Evolutionary conservation across 1,284 basidiomycete genomes (phyloP), one percentile per base, ranked within the genome.

Genomic region (Somion occarium): DNA sequence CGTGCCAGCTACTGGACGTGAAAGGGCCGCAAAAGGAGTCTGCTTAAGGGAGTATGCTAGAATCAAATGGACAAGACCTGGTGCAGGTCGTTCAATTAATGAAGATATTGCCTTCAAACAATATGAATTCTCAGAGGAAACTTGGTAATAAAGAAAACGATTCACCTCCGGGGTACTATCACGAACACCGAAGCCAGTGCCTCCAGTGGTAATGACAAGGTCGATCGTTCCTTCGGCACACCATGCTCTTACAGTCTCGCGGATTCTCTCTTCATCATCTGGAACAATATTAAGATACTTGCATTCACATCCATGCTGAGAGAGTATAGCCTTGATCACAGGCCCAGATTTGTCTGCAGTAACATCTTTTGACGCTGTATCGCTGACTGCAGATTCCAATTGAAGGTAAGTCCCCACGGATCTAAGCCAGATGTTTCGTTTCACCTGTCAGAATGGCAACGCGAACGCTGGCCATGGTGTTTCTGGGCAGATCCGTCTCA

Each of bases 81-180:
- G 72, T 1, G 91, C 90, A 43, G 81, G 75, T 3, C 88, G 82
- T 53, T 88, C 82, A 27, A 94, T 77, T 18, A 94, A 69, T 0
- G 84, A 79, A 11, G 72, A 67, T 44, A 94, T 74, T 0, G 90
- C 88, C 88, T 90, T 3, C 18, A 49, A 37, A n/a, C 42, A 12
- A 46, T 38, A 42, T 43, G 44, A 48, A 47, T 38, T 20, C 47
- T 23, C 37, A 59, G 44, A 15, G 23, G 25, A 19, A 13, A n/a
- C 22, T 37, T 18, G 24, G n/a, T n/a, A 38, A 52, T 38, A 22
- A 5, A 19, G 11, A 39, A 19, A 22, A 46, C 50, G 47, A 43
- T 58, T 44, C 59, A 89, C 91, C 75, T 94, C 90, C 38, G 91
- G 91, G 3, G 91, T 94, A 37, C 73, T 69, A 66, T 94, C 92